Conservation (phyloP, 192 early-diverging fungal genomes). For the Spinellus fusiger region DNA sequence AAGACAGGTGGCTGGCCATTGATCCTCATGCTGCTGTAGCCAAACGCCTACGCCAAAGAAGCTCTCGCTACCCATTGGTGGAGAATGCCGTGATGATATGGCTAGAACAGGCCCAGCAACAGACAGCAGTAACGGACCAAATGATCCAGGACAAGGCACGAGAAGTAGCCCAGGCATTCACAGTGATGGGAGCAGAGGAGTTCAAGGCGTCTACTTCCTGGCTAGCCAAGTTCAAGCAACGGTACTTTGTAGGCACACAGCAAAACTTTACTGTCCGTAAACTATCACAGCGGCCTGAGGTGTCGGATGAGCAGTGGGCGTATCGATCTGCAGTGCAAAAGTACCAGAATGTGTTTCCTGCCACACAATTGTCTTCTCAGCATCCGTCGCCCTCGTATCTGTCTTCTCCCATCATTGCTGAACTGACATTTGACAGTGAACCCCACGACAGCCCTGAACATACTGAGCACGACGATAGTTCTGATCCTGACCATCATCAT, state of each 20-base stretch:
- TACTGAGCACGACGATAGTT: no score
- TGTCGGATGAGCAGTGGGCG: neutral
- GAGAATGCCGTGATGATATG: constrained; percentile 10
- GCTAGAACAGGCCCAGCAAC: constrained; percentile 9
- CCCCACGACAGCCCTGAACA: no score
- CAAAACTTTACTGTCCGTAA: neutral
- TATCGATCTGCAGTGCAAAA: neutral
- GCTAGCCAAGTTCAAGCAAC: constrained; percentile 11
- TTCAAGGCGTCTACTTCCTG: constrained; percentile 16
- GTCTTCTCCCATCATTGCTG: no score
- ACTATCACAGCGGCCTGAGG: neutral
- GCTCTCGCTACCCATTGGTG: constrained; percentile 5
- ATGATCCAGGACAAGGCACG: constrained; percentile 11
- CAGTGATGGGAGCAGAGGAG: neutral
- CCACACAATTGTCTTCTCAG: neutral
- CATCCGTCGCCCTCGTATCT: no score
- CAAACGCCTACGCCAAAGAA: constrained; percentile 10
- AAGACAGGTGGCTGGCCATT: constrained; percentile 9
- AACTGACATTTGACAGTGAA: no score
- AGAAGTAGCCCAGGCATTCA: constrained; percentile 1
- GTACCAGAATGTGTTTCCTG: neutral
- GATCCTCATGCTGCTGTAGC: constrained; percentile 9
- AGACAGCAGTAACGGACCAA: constrained; percentile 11
- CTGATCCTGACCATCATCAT: neutral
- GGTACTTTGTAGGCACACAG: constrained; percentile 2